Conservation (phyloP, 805 yeast species). For the Teunomyces kruisii region DNA sequence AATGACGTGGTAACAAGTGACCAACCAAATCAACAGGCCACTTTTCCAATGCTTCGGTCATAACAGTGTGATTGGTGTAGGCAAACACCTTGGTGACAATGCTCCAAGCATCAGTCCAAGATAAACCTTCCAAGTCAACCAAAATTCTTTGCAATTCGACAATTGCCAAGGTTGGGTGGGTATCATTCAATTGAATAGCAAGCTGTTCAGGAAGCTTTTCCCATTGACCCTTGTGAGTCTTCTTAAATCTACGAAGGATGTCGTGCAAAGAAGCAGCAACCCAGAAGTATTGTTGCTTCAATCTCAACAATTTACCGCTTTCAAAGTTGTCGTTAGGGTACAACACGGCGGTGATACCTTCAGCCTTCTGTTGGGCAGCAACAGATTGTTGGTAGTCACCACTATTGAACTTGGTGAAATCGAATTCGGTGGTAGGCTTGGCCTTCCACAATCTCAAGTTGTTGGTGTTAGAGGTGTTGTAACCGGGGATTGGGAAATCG, state of each 20-base stretch:
- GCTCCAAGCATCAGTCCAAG: slow-evolving; percentile 84
- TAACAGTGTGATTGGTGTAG: slow-evolving; percentile 92
- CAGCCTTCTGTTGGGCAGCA: slow-evolving; percentile 81
- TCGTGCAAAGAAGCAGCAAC: slow-evolving; percentile 92
- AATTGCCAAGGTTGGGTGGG: slow-evolving; percentile 90
- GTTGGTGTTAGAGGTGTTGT: slow-evolving; percentile 76
- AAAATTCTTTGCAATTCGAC: slow-evolving; percentile 86
- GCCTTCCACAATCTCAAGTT: slow-evolving; percentile 90
- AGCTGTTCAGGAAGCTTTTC: slow-evolving; percentile 77
- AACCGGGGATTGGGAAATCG: slow-evolving; percentile 93
- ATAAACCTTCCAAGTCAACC: slow-evolving; percentile 77
- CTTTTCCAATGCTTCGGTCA: slow-evolving; percentile 92
- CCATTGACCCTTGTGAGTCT: slow-evolving; percentile 71
- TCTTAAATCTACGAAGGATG: slow-evolving; percentile 85
- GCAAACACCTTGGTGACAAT: slow-evolving; percentile 81
- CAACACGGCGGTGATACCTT: slow-evolving; percentile 86
- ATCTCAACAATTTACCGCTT: slow-evolving; percentile 85
- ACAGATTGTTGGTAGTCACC: slow-evolving; percentile 91
- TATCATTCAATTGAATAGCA: slow-evolving; percentile 92
- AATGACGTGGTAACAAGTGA: slow-evolving; percentile 81
- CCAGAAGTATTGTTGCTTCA: slow-evolving; percentile 97
- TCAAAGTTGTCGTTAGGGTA: slow-evolving; percentile 94
- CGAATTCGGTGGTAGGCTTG: slow-evolving; percentile 87
- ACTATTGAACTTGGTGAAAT: slow-evolving; percentile 83
- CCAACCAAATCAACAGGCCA: slow-evolving; percentile 88